Conservation (phyloP, 2,329 filamentous ascomycete species). For the Paecilomyces dactylethromorphus region DNA sequence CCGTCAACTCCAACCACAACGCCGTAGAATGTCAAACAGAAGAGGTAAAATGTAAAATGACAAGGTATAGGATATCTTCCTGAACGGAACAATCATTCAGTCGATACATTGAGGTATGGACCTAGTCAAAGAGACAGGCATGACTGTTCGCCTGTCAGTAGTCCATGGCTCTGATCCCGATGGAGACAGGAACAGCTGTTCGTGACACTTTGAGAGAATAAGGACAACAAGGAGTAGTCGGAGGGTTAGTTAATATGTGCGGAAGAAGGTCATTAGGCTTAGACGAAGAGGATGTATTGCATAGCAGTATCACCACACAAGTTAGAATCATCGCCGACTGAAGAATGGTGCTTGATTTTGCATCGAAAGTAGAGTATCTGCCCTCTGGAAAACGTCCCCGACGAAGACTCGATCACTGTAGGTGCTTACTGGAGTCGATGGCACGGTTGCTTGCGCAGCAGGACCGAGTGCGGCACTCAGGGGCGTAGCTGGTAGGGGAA, state of each 20-base stretch:
- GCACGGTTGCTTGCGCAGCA: slow-evolving; percentile 82
- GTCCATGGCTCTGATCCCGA: too few species aligned
- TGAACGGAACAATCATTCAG: neutral
- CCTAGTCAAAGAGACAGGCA: too few species aligned
- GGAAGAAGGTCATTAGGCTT: slow-evolving; percentile 1
- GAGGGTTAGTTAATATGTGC: neutral
- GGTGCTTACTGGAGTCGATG: slow-evolving; percentile 49
- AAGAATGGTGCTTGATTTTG: slow-evolving; percentile 36
- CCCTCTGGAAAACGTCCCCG: slow-evolving; percentile 44
- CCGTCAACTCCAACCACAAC: neutral
- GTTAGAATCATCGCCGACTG: slow-evolving; percentile 26
- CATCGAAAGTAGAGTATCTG: slow-evolving; percentile 42
- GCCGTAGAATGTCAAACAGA: neutral
- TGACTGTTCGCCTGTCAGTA: too few species aligned
- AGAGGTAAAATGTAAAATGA: neutral
- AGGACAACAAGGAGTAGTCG: neutral
- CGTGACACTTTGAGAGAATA: neutral
- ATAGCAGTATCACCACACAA: neutral
- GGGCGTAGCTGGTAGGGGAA: slow-evolving; percentile 72
- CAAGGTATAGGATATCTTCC: neutral
- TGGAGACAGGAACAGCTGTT: neutral
- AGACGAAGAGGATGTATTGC: neutral
- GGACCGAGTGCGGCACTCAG: slow-evolving; percentile 83
- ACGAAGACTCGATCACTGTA: slow-evolving; percentile 44
- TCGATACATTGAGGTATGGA: too few species aligned